phyloP scores from a whole-genome alignment of 1,284 basidiomycete genomes.

The Austroboletus rostrupii region DNA sequence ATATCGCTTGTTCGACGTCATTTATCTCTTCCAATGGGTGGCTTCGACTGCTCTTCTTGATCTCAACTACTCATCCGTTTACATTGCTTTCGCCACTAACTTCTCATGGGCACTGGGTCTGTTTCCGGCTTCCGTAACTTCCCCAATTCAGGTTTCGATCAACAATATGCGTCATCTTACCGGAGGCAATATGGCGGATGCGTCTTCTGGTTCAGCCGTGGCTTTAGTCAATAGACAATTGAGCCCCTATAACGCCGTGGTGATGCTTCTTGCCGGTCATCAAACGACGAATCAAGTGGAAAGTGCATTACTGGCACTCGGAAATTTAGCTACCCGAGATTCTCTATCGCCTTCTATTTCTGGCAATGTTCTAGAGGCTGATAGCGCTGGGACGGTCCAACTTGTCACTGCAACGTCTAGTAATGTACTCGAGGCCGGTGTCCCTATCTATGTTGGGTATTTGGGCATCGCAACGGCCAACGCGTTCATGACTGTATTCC shows the following conservation, averaged over 20 bases:
- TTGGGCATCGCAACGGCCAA: constrained; percentile 75
- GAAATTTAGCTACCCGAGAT: constrained; percentile 7
- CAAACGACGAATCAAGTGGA: constrained; percentile 1
- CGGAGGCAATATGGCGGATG: constrained; percentile 68
- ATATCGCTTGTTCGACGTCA: constrained; percentile 73
- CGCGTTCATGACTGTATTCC: constrained; percentile 80
- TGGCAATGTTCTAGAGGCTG: constrained; percentile 12
- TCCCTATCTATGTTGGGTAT: constrained; percentile 78
- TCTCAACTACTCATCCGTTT: constrained; percentile 85
- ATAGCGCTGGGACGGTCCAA: constrained; percentile 45
- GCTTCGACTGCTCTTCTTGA: constrained; percentile 74
- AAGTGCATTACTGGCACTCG: constrained; percentile 10
- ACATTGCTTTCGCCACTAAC: constrained; percentile 77
- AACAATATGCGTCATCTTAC: constrained; percentile 78
- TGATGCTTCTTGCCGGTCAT: neutral
- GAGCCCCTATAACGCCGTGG: constrained; percentile 67
- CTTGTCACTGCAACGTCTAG: constrained; percentile 62
- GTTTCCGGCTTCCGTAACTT: constrained; percentile 54
- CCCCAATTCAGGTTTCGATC: constrained; percentile 74
- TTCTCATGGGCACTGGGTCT: constrained; percentile 89
- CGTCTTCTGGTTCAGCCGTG: constrained; percentile 52
- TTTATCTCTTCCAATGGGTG: constrained; percentile 81
- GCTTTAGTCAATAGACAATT: constrained; percentile 75
- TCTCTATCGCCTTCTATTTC: constrained; percentile 1
- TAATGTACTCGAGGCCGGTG: constrained; percentile 70